Percentiles rank a stretch among this genome's conserved stretches.
Conservation (phyloP, 2,329 filamentous ascomycete species). For the Cordyceps tenuipes region DNA sequence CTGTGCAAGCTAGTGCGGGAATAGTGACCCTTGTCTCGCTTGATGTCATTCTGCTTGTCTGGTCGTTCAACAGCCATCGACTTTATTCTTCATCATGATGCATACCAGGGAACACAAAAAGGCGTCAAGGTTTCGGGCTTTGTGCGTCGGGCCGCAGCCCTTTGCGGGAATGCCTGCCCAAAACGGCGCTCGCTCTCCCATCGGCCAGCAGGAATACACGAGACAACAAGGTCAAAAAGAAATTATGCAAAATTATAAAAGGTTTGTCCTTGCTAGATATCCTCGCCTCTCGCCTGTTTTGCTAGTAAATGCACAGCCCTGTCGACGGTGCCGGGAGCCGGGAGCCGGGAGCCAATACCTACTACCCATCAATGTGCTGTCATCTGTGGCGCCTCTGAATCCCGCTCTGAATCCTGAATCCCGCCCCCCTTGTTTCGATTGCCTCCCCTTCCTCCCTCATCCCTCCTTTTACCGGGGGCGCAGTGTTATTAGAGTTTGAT, state of each 20-base stretch:
- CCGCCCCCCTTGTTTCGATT: too few relatives aligned
- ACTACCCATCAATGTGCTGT: too few relatives aligned
- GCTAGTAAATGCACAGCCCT: slow-evolving; percentile 3
- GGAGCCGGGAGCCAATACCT: background rate
- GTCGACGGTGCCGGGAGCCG: background rate
- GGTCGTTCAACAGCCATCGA: background rate
- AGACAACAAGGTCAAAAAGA: background rate
- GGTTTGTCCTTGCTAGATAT: background rate
- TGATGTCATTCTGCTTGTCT: background rate
- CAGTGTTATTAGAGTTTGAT: too few relatives aligned
- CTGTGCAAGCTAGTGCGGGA: background rate
- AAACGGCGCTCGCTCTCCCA: background rate
- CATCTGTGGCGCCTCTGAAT: too few relatives aligned
- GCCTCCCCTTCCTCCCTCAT: too few relatives aligned
- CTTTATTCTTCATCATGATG: background rate
- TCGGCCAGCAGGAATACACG: background rate
- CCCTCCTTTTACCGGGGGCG: too few relatives aligned
- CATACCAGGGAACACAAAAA: background rate
- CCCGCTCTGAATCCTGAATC: too few relatives aligned
- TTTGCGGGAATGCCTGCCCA: background rate
- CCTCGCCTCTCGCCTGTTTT: background rate
- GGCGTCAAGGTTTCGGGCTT: background rate
- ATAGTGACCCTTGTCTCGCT: background rate
- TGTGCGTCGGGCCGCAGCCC: background rate
- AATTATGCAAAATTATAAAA: background rate